Evolutionary conservation across 2,329 filamentous ascomycete species (phyloP), one percentile per base, ranked within the genome.

Genomic region (Knufia petricola): DNA sequence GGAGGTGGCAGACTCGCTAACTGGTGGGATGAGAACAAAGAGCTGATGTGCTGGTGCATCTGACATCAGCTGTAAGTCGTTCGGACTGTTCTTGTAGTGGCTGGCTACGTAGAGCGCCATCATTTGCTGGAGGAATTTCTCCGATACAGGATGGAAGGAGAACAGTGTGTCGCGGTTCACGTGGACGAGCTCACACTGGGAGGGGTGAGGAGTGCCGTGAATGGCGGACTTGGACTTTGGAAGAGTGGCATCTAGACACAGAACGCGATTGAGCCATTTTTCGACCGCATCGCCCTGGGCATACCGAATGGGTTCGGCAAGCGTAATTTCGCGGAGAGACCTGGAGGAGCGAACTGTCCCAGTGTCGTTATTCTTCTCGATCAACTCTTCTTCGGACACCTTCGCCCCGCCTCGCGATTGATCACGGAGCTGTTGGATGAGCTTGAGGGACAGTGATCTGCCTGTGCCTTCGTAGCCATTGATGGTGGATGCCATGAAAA

Each of bases 401-500:
- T 70, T 72, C 1, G 68, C 58, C 15, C 75, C 76, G 32, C 80
- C 79, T 59, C 85, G 77, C 28, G 90, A 94, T 64, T 98, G 89
- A 60, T 98, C 90, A 50, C 92, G 83, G 20, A 98, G 78, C 67
- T 98, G 90, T 65, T 96, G 94, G 55, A 98, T 95, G 56, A 98
- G 76, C 70, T 98, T 98, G 47, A 98, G 72, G 0, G 92, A 96
- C 4, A 98, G 75, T 1, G 92, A 96, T 50, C 92, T 81, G 34
- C 92, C 92, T 4, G 92, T 98, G 49, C 92, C 92, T 70, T 98
- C 92, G 64, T 98, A 98, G 50, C 92, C 92, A 63, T 96, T 96
- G 70, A 98, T 95, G 1, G 92, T 98, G 0, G 92, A 98, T 1
- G 94, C 88, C 92, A 98, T 96, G 68, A 98, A 98, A 7, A 96